These are phyloP conservation scores for Tetradesmus obliquus DNA, from an alignment of 139 green algal species.

Conservation along the genomic window DNA sequence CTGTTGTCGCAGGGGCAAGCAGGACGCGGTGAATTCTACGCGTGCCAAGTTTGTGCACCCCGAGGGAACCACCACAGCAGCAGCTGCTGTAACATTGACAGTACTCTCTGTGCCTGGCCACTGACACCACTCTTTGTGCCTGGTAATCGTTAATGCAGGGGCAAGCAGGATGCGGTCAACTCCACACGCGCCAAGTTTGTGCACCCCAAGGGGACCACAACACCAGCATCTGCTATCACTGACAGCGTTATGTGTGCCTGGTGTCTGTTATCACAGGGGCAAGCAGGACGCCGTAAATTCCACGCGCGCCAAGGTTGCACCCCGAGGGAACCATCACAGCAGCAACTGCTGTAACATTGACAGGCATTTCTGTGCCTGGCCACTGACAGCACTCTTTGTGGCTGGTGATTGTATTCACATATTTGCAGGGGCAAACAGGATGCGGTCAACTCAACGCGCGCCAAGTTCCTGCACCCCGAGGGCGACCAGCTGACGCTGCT, in stretches of 20 bases:
- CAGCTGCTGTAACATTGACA: too few species aligned
- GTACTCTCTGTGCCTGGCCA: background rate
- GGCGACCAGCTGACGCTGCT: constrained; percentile 91
- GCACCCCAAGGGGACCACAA: constrained; percentile 52
- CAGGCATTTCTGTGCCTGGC: background rate
- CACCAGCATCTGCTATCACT: too few species aligned
- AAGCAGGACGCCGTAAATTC: constrained; percentile 72
- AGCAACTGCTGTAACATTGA: background rate
- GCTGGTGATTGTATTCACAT: background rate
- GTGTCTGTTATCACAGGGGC: constrained; percentile 47
- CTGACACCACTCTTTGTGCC: too few species aligned
- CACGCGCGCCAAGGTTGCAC: constrained; percentile 71
- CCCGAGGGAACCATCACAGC: constrained; percentile 53
- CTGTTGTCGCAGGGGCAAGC: constrained; percentile 59
- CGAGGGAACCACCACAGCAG: constrained; percentile 39
- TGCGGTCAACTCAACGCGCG: constrained; percentile 68
- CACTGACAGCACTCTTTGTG: background rate
- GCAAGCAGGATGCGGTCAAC: constrained; percentile 73
- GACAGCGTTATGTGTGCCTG: too few species aligned
- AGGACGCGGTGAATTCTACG: constrained; percentile 67
- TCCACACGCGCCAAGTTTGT: constrained; percentile 76
- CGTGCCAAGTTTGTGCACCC: constrained; percentile 71
- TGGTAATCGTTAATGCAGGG: constrained; percentile 40
- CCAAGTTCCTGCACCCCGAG: constrained; percentile 70
- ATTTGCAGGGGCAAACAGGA: constrained; percentile 55